Percentiles rank a stretch among this genome's conserved stretches.
phyloP scores from a whole-genome alignment of 257 asterid species.

The Anisodus tanguticus region DNA sequence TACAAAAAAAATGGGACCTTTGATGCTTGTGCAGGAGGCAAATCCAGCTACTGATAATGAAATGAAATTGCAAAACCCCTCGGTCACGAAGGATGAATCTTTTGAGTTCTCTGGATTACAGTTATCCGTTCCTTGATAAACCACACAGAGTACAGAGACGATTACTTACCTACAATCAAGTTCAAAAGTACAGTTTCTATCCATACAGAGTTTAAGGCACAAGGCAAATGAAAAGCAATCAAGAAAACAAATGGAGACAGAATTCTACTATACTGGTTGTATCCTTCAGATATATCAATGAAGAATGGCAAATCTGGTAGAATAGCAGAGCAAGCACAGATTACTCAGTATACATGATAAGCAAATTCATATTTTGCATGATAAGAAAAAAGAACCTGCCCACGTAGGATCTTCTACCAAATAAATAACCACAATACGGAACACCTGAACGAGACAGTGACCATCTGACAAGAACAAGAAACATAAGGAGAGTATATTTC shows the following conservation, averaged over 20 bases:
- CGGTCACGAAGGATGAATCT: background rate
- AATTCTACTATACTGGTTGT: background rate
- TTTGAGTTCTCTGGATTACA: background rate
- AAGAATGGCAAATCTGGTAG: background rate
- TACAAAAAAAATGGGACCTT: background rate
- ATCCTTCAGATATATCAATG: background rate
- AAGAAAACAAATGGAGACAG: background rate
- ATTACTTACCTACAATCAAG: constrained; percentile 14
- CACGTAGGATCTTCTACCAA: background rate
- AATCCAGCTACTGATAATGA: background rate
- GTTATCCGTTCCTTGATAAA: constrained; percentile 9
- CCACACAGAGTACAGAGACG: background rate
- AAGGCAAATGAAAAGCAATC: background rate
- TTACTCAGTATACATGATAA: background rate
- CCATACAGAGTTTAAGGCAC: background rate
- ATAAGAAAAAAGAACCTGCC: background rate
- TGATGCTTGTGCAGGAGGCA: constrained; percentile 21
- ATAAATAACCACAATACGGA: background rate
- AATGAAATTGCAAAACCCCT: background rate
- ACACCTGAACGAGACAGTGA: too few relatives aligned
- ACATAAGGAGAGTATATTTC: too few relatives aligned
- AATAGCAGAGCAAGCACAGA: constrained; percentile 20
- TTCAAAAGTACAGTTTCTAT: constrained; percentile 1
- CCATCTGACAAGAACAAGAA: too few relatives aligned
- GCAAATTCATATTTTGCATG: background rate